phyloP scores from a whole-genome alignment of 208 protist species.

The Naegleria lovaniensis region DNA sequence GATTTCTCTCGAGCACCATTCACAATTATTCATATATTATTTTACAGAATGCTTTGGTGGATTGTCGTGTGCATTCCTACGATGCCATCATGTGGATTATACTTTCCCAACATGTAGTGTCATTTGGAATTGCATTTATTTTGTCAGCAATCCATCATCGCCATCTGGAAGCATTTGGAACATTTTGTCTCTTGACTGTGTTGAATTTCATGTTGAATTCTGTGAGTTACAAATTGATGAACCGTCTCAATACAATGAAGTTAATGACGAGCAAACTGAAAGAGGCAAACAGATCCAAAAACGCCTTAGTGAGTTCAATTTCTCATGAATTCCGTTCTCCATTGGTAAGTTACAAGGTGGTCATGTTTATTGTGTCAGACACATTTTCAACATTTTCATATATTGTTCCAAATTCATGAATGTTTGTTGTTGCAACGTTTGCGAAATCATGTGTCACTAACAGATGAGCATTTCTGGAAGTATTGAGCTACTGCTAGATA shows the following conservation, averaged over 20 bases:
- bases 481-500: not conserved
- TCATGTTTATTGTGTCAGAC: no score
- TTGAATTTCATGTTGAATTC: not conserved
- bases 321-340: not conserved
- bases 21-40: slow-evolving; percentile 12
- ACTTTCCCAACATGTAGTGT: not conserved
- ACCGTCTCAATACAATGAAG: not conserved
- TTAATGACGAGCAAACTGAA: not conserved
- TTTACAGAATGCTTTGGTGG: not conserved
- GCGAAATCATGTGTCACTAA: no score
- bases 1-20: not conserved
- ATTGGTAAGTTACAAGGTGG: not conserved
- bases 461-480: not conserved
- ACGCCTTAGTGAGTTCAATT: not conserved
- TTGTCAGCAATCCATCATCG: not conserved
- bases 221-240: not conserved
- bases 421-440: no score
- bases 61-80: not conserved
- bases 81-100: not conserved
- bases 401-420: not conserved
- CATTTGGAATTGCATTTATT: not conserved
- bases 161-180: not conserved
- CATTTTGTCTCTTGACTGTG: not conserved
- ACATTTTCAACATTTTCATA: no score
- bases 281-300: not conserved